A percentile compares a stretch with the other conserved stretches of the same genome.
Conservation (phyloP, 352 stramenopile genomes). For the Phytopythium chamaehyphon region DNA sequence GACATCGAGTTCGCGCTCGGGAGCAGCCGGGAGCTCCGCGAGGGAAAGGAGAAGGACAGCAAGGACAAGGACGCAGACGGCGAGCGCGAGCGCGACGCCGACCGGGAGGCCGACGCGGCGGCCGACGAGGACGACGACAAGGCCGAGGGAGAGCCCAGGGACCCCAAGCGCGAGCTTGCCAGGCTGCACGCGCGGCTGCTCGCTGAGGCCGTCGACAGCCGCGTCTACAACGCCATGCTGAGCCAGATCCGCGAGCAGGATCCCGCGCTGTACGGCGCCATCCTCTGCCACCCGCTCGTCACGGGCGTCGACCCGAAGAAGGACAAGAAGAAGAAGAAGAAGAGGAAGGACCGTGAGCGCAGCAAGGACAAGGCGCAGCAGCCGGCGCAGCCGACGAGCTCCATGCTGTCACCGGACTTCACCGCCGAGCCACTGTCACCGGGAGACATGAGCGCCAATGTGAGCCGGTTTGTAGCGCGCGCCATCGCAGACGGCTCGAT, state of each 20-base stretch:
- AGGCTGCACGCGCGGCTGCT: constrained; percentile 51
- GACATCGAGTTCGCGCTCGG: constrained; percentile 87
- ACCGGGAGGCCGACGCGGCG: constrained; percentile 42
- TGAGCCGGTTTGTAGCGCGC: constrained; percentile 69
- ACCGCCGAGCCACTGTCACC: constrained; percentile 39
- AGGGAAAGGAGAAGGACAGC: constrained; percentile 66
- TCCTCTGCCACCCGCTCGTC: constrained; percentile 80
- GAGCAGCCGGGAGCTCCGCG: constrained; percentile 59
- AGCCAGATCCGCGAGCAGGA: constrained; percentile 74
- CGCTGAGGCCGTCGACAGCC: constrained; percentile 64
- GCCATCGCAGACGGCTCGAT: constrained; percentile 74
- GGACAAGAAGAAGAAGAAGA: constrained; percentile 85
- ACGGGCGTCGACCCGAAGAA: constrained; percentile 73
- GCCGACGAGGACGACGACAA: constrained; percentile 59
- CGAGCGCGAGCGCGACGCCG: constrained; percentile 63
- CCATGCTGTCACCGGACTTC: constrained; percentile 77
- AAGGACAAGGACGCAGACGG: constrained; percentile 69
- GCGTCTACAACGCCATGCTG: constrained; percentile 78
- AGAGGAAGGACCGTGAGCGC: constrained; percentile 73
- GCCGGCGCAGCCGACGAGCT: constrained; percentile 20
- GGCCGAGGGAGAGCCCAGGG: constrained; percentile 5
- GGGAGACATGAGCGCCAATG: constrained; percentile 60
- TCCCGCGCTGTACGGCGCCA: constrained; percentile 75
- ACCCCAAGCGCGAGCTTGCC: constrained; percentile 44
- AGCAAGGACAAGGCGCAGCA: constrained; percentile 54